Percentiles rank a stretch among this genome's conserved stretches.
These are phyloP conservation scores for Phytophthora kernoviae DNA, from an alignment of 352 stramenopile genomes.

Conservation along the genomic window DNA sequence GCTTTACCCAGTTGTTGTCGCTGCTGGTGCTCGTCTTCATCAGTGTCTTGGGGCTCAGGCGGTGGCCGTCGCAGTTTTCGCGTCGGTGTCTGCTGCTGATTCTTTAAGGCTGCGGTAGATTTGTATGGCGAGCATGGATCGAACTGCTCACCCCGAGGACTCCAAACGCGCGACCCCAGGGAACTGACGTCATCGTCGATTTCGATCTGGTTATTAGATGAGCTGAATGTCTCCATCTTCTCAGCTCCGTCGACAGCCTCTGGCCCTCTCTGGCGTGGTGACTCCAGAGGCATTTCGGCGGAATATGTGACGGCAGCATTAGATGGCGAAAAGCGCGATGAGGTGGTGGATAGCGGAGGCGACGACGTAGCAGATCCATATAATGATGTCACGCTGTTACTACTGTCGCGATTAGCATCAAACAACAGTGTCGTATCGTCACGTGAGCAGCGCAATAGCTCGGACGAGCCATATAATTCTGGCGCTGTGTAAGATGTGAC, in stretches of 20 bases:
- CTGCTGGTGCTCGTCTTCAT: constrained; percentile 13
- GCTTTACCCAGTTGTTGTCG: constrained; percentile 21
- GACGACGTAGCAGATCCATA: constrained; percentile 17
- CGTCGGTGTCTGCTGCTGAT: constrained; percentile 8
- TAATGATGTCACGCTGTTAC: constrained; percentile 7
- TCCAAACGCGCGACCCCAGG: constrained; percentile 15
- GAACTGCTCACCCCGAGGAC: constrained; percentile 24
- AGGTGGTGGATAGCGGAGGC: constrained; percentile 15
- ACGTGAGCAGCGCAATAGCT: constrained; percentile 24
- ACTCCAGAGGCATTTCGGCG: constrained; percentile 6
- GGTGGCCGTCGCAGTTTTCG: constrained; percentile 19
- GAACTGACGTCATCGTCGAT: constrained; percentile 10
- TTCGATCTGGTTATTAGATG: constrained; percentile 22
- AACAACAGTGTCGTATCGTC: constrained; percentile 29
- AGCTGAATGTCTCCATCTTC: constrained; percentile 12
- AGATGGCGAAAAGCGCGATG: constrained; percentile 15
- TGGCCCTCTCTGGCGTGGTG: constrained; percentile 14
- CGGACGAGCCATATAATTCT: constrained; percentile 38
- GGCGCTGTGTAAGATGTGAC: constrained; percentile 49
- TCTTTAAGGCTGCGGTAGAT: constrained; percentile 25
- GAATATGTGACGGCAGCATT: constrained; percentile 15
- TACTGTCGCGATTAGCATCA: constrained; percentile 13
- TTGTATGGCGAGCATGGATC: constrained; percentile 32
- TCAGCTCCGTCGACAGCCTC: constrained; percentile 1
- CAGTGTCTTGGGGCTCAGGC: constrained; percentile 12